Evolutionary conservation across 2,329 filamentous ascomycete species (phyloP), one percentile per base, ranked within the genome.

Genomic region (Metarhizium brunneum): DNA sequence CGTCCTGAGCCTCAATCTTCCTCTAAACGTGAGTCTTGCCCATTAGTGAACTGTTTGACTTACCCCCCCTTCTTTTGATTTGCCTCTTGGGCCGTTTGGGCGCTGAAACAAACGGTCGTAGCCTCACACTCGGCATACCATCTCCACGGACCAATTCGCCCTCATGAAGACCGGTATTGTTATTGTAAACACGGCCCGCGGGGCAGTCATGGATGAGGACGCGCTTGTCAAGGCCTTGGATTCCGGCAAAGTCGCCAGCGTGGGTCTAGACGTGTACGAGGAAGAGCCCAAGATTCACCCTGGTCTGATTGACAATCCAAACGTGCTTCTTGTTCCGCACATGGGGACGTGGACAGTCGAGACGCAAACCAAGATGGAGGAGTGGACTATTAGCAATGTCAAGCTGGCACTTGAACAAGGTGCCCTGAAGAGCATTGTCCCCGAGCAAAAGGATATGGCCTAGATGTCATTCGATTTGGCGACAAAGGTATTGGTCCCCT

Each of bases 331-430:
- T 32, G 73, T 95, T 40, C 90, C 90, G 53, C 90, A 95, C 69
- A 88, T 95, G 87, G 90, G 90, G 0, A 95, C 90, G 0, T 90
- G 82, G 78, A 92, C 88, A 0, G 73, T 84, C 32, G 89, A 83
- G 72, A 82, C 80, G 6, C 75, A 79, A 67, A 74, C 71, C 47
- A 80, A 81, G 69, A 85, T 92, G 88, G 89, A 92, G 71, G 78
- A 84, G 65, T 90, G 85, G 84, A 80, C 82, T 43, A 85, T 92
- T 61, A 78, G 76, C 35, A 92, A 94, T 65, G 78, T 91, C 36
- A 75, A 78, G 25, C 71, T 76, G 60, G 88, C 84, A 1, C 62
- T 92, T 6, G 75, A 81, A 60, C 77, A 77, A 51, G 84, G 84
- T 0, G 80, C 75, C 60, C 66, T 92, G 64, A 82, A 80, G 67